phyloP scores from a whole-genome alignment of 768 basidiomycete genomes.

The Crassisporium funariophilum region DNA sequence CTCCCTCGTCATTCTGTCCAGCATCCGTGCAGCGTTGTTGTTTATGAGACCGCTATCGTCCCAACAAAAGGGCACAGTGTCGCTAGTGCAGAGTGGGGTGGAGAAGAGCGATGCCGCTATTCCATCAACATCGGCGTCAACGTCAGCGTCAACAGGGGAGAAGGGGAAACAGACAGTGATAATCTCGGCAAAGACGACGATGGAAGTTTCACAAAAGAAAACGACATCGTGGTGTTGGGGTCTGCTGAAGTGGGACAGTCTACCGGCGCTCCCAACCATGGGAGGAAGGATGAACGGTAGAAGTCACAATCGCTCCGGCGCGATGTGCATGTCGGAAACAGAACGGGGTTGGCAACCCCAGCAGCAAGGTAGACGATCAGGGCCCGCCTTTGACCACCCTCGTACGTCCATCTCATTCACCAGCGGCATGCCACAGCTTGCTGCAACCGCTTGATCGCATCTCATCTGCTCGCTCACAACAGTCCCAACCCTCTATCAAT shows the following conservation, averaged over 20 bases:
- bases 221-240: conserved; percentile 29
- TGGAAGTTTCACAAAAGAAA: neutral
- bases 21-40: conserved; percentile 11
- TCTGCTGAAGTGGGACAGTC: conserved; percentile 32
- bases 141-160: neutral
- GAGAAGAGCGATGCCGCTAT: neutral
- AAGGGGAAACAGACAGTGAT: neutral
- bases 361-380: conserved; percentile 25
- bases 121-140: neutral
- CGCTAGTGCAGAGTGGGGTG: neutral
- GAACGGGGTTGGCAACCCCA: conserved; percentile 8
- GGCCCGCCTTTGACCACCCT: conserved; percentile 34
- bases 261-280: conserved; percentile 24
- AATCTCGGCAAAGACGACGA: neutral
- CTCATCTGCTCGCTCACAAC: neutral
- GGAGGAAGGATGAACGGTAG: conserved; percentile 1
- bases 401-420: conserved; percentile 28
- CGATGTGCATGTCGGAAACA: conserved; percentile 14
- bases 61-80: neutral
- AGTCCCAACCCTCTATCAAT: conserved; percentile 35
- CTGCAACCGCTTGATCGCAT: conserved; percentile 2
- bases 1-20: conserved; percentile 14
- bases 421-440: no score
- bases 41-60: conserved; percentile 9
- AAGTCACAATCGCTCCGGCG: no score